A percentile compares a stretch with the other conserved stretches of the same genome.
Conservation (phyloP, 2,329 filamentous ascomycete species). For the Seiridium unicorne region DNA sequence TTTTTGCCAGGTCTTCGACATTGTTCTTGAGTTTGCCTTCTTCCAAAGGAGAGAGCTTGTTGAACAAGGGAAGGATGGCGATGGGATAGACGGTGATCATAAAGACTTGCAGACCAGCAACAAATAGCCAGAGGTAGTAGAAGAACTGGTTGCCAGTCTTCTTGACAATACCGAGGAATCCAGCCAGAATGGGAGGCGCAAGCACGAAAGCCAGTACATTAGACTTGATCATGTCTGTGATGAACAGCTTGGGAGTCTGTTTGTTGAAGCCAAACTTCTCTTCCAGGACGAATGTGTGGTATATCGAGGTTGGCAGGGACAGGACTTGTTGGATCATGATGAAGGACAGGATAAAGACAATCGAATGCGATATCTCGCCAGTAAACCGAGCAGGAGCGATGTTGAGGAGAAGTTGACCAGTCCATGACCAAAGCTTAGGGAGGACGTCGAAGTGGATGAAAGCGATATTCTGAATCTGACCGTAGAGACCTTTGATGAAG, state of each 20-base stretch:
- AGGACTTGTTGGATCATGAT: conserved; percentile 78
- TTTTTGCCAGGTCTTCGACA: conserved; percentile 80
- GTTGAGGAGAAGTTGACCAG: conserved; percentile 69
- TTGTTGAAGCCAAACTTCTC: conserved; percentile 99
- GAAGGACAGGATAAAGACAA: conserved; percentile 88
- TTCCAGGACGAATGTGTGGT: conserved; percentile 93
- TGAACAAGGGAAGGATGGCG: conserved; percentile 91
- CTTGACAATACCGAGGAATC: conserved; percentile 90
- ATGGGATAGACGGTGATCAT: conserved; percentile 97
- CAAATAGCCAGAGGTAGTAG: conserved; percentile 96
- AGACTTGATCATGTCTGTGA: conserved; percentile 88
- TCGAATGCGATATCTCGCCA: conserved; percentile 90
- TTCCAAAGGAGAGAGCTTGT: conserved; percentile 92
- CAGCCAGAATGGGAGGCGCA: conserved; percentile 84
- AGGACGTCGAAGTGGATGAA: conserved; percentile 91
- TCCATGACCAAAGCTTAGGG: conserved; percentile 84
- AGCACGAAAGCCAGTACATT: conserved; percentile 79
- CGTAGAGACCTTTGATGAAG: conserved; percentile 77
- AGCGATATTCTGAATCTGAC: conserved; percentile 82
- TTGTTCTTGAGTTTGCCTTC: conserved; percentile 83
- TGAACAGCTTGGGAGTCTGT: conserved; percentile 84
- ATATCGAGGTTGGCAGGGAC: conserved; percentile 79
- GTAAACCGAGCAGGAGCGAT: conserved; percentile 77
- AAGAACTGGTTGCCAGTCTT: conserved; percentile 94
- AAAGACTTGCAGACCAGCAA: conserved; percentile 84